A percentile compares a stretch with the other conserved stretches of the same genome.
These are phyloP conservation scores for Dictyostelium capitatum DNA, from an alignment of 78 protist genomes.

Conservation along the genomic window DNA sequence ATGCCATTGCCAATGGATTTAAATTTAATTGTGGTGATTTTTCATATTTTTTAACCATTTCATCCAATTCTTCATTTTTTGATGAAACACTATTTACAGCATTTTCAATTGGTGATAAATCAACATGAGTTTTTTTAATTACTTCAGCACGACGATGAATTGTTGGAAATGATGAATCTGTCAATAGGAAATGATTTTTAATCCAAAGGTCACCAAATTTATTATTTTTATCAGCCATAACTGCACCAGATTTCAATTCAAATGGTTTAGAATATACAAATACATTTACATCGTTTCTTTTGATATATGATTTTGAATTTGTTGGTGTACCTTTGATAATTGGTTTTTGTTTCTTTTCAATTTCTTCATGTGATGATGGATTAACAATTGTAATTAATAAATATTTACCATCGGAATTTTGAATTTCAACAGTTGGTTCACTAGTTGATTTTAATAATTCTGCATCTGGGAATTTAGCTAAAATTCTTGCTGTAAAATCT, in stretches of 20 bases:
- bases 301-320: slow-evolving; percentile 43
- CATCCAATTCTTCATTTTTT: slow-evolving; percentile 84
- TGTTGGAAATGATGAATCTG: slow-evolving; percentile 76
- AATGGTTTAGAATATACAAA: slow-evolving; percentile 78
- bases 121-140: slow-evolving; percentile 27
- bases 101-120: slow-evolving; percentile 76
- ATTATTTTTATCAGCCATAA: slow-evolving; percentile 24
- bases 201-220: slow-evolving; percentile 89
- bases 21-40: slow-evolving; percentile 37
- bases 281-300: slow-evolving; percentile 69
- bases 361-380: slow-evolving; percentile 49
- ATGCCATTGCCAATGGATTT: slow-evolving; percentile 87
- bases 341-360: slow-evolving; percentile 32
- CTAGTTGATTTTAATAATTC: slow-evolving; percentile 72
- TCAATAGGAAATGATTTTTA: slow-evolving; percentile 61
- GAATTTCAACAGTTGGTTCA: slow-evolving; percentile 59
- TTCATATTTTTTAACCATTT: slow-evolving; percentile 70
- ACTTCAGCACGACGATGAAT: slow-evolving; percentile 86
- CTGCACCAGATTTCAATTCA: slow-evolving; percentile 40
- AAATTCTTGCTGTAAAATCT: slow-evolving; percentile 74
- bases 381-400: slow-evolving; percentile 65
- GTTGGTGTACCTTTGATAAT: slow-evolving; percentile 65
- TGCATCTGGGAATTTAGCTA: slow-evolving; percentile 84
- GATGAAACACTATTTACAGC: slow-evolving; percentile 72
- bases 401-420: slow-evolving; percentile 66